Conservation (phyloP, 805 yeast species). For the Yamadazyma paraphyllophila region DNA sequence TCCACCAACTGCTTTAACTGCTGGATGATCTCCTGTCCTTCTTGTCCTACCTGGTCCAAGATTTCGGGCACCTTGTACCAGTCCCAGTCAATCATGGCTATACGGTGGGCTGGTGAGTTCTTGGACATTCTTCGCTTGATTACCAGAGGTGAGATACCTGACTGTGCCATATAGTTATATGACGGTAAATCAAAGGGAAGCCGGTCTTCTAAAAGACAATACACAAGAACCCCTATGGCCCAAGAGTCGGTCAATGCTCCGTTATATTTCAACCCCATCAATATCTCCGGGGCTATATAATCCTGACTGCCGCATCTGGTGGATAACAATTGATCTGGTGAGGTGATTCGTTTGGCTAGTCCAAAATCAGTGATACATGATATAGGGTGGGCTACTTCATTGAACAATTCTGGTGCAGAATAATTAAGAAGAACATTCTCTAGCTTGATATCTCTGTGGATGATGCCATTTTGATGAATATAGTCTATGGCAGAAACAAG, state of each 20-base stretch:
- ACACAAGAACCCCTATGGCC: conserved; percentile 92
- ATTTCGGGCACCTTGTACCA: conserved; percentile 55
- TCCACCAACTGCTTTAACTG: conserved; percentile 31
- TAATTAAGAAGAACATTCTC: conserved; percentile 69
- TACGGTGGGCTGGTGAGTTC: conserved; percentile 75
- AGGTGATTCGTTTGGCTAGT: conserved; percentile 66
- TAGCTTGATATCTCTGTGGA: conserved; percentile 89
- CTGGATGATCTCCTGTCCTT: conserved; percentile 18
- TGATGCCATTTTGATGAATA: conserved; percentile 64
- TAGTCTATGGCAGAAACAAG: conserved; percentile 66
- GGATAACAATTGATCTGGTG: conserved; percentile 59
- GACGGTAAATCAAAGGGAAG: conserved; percentile 92
- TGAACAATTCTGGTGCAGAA: conserved; percentile 23
- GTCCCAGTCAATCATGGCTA: conserved; percentile 89
- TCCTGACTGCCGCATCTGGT: conserved; percentile 97
- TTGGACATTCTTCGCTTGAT: conserved; percentile 41
- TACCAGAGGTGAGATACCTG: conserved; percentile 40
- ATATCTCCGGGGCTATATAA: conserved; percentile 90
- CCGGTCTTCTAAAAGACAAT: conserved; percentile 78
- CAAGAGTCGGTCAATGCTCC: conserved; percentile 91
- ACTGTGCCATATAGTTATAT: conserved; percentile 30
- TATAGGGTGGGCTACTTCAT: neutral
- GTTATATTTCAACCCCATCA: conserved; percentile 87
- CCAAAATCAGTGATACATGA: conserved; percentile 82
- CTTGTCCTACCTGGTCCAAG: conserved; percentile 11